phyloP scores from a whole-genome alignment of 345 rosid species.

The Streptanthus diversifolius region DNA sequence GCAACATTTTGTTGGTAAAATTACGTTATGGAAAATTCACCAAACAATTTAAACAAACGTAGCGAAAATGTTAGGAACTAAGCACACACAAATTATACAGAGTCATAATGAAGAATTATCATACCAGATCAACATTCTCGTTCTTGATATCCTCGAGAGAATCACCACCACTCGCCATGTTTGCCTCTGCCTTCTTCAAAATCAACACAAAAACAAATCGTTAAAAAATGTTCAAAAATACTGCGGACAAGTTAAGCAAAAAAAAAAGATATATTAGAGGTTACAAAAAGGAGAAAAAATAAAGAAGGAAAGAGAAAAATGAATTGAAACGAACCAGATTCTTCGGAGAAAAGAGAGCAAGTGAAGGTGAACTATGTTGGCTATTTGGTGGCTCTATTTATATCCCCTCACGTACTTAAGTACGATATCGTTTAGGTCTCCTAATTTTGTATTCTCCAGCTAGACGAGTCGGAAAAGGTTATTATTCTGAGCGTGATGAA shows the following conservation, averaged over 20 bases:
- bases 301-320: neutral
- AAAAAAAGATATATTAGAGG: constrained; percentile 8
- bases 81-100: neutral
- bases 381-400: constrained; percentile 30
- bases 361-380: constrained; percentile 28
- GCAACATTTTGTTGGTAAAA: neutral
- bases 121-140: constrained; percentile 37
- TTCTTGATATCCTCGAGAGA: constrained; percentile 29
- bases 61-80: neutral
- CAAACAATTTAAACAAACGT: neutral
- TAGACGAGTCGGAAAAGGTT: neutral
- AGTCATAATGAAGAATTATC: neutral
- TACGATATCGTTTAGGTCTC: neutral
- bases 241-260: neutral
- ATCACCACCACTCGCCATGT: constrained; percentile 21
- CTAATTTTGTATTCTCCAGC: neutral
- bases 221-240: neutral
- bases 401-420: neutral
- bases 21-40: neutral
- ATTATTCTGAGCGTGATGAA: constrained; percentile 4
- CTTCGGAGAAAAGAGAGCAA: constrained; percentile 20
- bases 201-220: neutral
- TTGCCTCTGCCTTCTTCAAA: neutral
- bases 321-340: constrained; percentile 34
- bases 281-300: neutral